phyloP scores from a whole-genome alignment of 2,329 filamentous ascomycete species.

The Epichloe amarillans region DNA sequence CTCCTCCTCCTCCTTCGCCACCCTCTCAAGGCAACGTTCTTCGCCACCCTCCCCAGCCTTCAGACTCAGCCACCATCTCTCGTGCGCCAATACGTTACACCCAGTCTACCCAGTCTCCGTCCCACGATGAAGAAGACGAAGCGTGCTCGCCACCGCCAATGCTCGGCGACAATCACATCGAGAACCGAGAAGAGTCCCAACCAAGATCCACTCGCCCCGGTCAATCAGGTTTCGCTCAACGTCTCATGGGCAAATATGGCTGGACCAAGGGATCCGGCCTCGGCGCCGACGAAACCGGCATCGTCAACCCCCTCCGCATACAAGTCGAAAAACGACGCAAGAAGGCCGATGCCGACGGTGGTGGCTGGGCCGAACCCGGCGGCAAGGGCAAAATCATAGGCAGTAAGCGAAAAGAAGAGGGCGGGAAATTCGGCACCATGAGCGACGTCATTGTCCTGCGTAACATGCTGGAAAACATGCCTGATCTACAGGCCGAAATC shows the following conservation, averaged over 20 bases:
- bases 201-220: slow-evolving; percentile 55
- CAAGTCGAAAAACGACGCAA: slow-evolving; percentile 80
- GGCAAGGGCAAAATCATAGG: slow-evolving; percentile 71
- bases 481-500: slow-evolving; percentile 63
- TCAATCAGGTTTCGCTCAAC: slow-evolving; percentile 72
- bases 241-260: slow-evolving; percentile 86
- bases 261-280: slow-evolving; percentile 83
- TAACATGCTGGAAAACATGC: slow-evolving; percentile 77
- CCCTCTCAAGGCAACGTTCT: slow-evolving; percentile 16
- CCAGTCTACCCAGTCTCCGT: slow-evolving; percentile 11
- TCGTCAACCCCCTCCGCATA: slow-evolving; percentile 68
- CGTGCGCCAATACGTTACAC: slow-evolving; percentile 65
- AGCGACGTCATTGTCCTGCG: slow-evolving; percentile 70
- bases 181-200: slow-evolving; percentile 25
- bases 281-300: slow-evolving; percentile 69
- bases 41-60: slow-evolving; percentile 26
- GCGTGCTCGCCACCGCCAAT: slow-evolving; percentile 33
- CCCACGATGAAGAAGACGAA: slow-evolving; percentile 25
- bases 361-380: slow-evolving; percentile 58
- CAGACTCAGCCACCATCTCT: slow-evolving; percentile 51
- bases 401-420: slow-evolving; percentile 42
- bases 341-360: slow-evolving; percentile 63
- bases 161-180: slow-evolving; percentile 24
- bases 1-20: slow-evolving; percentile 14
- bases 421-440: slow-evolving; percentile 53